A percentile compares a stretch with the other conserved stretches of the same genome.
Evolutionary conservation across 176 grass and related monocot genomes (phyloP).

Genomic region (Saccharum officinarum): DNA sequence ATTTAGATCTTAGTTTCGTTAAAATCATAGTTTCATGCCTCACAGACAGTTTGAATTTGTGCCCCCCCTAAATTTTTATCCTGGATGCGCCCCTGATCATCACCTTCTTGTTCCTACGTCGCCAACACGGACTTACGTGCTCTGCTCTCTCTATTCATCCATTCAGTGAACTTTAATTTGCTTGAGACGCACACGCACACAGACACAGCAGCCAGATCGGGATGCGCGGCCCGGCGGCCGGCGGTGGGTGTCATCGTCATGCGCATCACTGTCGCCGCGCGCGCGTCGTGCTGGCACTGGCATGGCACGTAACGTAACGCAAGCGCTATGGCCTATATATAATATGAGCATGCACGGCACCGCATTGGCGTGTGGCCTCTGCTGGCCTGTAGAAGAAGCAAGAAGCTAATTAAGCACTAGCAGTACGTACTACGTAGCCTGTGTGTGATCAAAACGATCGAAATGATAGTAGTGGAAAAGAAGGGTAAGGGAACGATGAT

Average conservation of each 20-base stretch:
- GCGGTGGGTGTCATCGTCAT: not conserved
- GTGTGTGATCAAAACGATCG: not conserved
- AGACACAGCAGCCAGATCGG: not conserved
- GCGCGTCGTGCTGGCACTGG: not conserved
- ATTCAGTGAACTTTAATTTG: not conserved
- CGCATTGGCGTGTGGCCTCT: not conserved
- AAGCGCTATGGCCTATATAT: not conserved
- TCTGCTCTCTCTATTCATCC: not conserved
- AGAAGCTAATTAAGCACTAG: not conserved
- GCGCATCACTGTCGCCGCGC: conserved; percentile 14
- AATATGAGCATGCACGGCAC: not conserved
- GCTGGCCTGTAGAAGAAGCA: not conserved
- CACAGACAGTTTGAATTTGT: too few relatives aligned
- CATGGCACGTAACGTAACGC: not conserved
- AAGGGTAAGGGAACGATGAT: not conserved
- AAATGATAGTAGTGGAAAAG: not conserved
- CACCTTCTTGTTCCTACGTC: not conserved
- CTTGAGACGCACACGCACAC: conserved; percentile 12
- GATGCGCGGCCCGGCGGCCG: not conserved
- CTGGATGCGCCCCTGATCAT: too few relatives aligned
- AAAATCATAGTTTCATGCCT: too few relatives aligned
- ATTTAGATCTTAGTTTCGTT: too few relatives aligned
- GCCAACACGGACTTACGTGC: not conserved
- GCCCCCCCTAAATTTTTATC: too few relatives aligned
- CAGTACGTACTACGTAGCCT: not conserved